phyloP scores from a whole-genome alignment of 2,329 filamentous ascomycete species.

The Calycina herbarum region DNA sequence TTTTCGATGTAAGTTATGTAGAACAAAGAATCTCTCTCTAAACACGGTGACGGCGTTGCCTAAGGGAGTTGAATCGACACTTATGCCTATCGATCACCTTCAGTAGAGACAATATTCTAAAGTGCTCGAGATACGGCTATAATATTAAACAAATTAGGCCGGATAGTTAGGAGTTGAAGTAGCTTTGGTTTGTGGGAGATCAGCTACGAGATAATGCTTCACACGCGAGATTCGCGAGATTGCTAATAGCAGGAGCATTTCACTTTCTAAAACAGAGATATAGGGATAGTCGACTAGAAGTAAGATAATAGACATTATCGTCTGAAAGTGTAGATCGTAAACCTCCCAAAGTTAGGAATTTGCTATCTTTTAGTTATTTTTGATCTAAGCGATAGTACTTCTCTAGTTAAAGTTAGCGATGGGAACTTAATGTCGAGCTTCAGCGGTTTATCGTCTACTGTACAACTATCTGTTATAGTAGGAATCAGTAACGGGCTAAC shows the following conservation, averaged over 20 bases:
- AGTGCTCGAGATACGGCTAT: conserved; percentile 16
- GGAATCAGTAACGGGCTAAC: conserved; percentile 16
- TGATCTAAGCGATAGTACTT: conserved; percentile 15
- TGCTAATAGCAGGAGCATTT: conserved; percentile 16
- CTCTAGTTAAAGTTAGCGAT: conserved; percentile 7
- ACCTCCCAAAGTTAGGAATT: conserved; percentile 19
- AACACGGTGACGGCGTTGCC: conserved; percentile 4
- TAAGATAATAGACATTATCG: conserved; percentile 16
- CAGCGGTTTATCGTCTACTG: conserved; percentile 17
- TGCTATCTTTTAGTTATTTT: conserved; percentile 19
- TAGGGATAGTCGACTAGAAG: conserved; percentile 14
- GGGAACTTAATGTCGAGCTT: conserved; percentile 18
- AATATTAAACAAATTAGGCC: conserved; percentile 20
- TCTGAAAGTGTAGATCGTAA: conserved; percentile 19
- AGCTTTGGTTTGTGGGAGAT: conserved; percentile 18
- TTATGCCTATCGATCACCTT: conserved; percentile 13
- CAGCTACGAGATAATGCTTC: conserved; percentile 15
- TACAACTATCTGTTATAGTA: conserved; percentile 11
- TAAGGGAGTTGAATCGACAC: conserved; percentile 10
- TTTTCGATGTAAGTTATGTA: conserved; percentile 3
- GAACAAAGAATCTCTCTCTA: conserved; percentile 7
- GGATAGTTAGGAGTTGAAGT: conserved; percentile 15
- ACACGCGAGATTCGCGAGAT: conserved; percentile 17
- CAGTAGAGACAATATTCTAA: conserved; percentile 15
- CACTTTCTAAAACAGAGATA: conserved; percentile 18